A percentile compares a stretch with the other conserved stretches of the same genome.
phyloP scores from a whole-genome alignment of 345 rosid genomes.

The Rubroshorea leprosula region DNA sequence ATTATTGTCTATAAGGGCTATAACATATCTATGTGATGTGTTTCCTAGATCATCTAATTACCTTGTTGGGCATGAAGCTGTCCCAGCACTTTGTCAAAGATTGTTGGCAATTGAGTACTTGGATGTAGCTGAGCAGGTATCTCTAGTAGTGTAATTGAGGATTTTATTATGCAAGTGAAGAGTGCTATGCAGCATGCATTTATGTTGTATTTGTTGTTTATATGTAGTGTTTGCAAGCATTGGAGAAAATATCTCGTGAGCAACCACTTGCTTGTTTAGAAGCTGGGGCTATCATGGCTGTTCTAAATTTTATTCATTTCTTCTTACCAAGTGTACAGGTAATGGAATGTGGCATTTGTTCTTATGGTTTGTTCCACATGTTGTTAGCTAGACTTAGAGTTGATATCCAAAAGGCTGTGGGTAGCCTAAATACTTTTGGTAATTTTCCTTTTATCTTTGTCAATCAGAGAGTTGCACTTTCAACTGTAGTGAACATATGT shows the following conservation, averaged over 20 bases:
- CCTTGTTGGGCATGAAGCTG: conserved; percentile 70
- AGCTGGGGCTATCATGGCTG: conserved; percentile 90
- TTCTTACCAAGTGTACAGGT: conserved; percentile 89
- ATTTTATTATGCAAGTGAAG: not conserved
- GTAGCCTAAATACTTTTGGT: not conserved
- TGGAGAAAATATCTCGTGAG: conserved; percentile 89
- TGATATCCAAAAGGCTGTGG: too few species aligned
- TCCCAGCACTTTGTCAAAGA: conserved; percentile 79
- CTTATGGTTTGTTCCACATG: not conserved
- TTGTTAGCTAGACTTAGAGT: not conserved
- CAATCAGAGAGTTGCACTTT: conserved; percentile 82
- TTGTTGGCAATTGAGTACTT: conserved; percentile 70
- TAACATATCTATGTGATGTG: conserved; percentile 86
- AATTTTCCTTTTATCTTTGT: not conserved
- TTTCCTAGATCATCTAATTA: conserved; percentile 65
- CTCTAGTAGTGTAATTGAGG: not conserved
- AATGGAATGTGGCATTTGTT: conserved; percentile 1
- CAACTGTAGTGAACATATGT: conserved; percentile 84
- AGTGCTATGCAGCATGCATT: not conserved
- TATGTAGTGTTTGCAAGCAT: conserved; percentile 89
- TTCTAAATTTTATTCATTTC: conserved; percentile 70
- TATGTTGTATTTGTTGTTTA: conserved; percentile 4
- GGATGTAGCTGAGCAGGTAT: conserved; percentile 97
- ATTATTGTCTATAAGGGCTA: conserved; percentile 75
- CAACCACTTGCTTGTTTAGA: conserved; percentile 82